These are phyloP conservation scores for Chlamydomonas asymmetrica DNA, from an alignment of 139 green algal species.

Conservation along the genomic window DNA sequence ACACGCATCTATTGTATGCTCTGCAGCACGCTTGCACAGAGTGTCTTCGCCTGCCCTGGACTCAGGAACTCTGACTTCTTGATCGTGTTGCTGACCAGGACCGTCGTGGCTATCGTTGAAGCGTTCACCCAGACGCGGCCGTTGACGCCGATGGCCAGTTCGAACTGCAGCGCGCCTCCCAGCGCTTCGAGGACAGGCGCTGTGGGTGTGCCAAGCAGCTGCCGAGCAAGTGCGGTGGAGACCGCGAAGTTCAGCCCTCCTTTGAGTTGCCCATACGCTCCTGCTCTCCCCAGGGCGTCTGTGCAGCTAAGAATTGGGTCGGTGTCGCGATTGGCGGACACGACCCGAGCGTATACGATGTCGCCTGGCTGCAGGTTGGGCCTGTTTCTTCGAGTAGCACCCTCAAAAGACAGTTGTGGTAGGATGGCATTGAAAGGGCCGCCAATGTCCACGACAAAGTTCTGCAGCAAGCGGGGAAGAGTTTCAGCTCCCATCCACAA, in stretches of 20 bases:
- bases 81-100: constrained; percentile 51
- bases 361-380: constrained; percentile 75
- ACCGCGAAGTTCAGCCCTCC: constrained; percentile 48
- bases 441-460: constrained; percentile 80
- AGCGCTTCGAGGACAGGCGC: constrained; percentile 60
- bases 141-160: constrained; percentile 81
- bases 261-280: constrained; percentile 74
- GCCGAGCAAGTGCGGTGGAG: constrained; percentile 33
- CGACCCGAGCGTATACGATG: constrained; percentile 76
- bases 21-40: constrained; percentile 24
- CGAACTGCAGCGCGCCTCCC: constrained; percentile 62
- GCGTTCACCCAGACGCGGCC: constrained; percentile 72
- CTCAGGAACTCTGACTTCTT: constrained; percentile 27
- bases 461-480: constrained; percentile 29
- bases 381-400: constrained; percentile 78
- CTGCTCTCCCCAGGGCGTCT: constrained; percentile 58
- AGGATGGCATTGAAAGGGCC: constrained; percentile 71
- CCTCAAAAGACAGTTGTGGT: constrained; percentile 82
- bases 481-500: not conserved
- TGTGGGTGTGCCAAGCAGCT: constrained; percentile 48
- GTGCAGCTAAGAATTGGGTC: constrained; percentile 74
- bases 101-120: constrained; percentile 11
- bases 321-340: constrained; percentile 58
- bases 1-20: not conserved
- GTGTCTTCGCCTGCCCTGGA: constrained; percentile 14